These are phyloP conservation scores for Clavispora asparagi DNA, from an alignment of 805 yeast species.

Conservation along the genomic window DNA sequence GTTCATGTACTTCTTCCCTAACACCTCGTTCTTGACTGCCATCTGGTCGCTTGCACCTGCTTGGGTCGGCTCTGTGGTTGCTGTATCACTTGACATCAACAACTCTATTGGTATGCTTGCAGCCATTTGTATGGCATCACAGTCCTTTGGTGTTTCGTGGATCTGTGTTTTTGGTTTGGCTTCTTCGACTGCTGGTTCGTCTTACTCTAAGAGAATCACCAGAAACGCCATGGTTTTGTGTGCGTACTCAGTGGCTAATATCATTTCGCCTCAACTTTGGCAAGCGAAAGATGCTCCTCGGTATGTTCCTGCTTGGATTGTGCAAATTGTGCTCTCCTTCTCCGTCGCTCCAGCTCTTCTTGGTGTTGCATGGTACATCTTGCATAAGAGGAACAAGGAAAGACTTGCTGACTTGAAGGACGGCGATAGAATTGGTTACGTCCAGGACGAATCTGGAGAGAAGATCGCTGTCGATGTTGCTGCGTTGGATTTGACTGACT, in stretches of 20 bases:
- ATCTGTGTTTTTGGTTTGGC: slow-evolving; percentile 24
- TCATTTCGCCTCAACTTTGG: slow-evolving; percentile 57
- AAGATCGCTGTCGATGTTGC: slow-evolving; percentile 34
- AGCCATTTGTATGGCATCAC: slow-evolving; percentile 43
- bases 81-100: slow-evolving; percentile 40
- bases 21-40: slow-evolving; percentile 33
- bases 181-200: slow-evolving; percentile 33
- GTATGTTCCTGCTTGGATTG: slow-evolving; percentile 38
- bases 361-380: slow-evolving; percentile 39
- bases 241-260: slow-evolving; percentile 45
- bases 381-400: slow-evolving; percentile 39
- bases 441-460: slow-evolving; percentile 25
- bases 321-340: slow-evolving; percentile 51
- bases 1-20: slow-evolving; percentile 24
- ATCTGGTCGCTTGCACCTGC: slow-evolving; percentile 38
- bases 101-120: slow-evolving; percentile 40
- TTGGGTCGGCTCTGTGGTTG: slow-evolving; percentile 41
- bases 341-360: slow-evolving; percentile 41
- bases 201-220: slow-evolving; percentile 44
- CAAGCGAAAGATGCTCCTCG: slow-evolving; percentile 40
- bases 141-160: slow-evolving; percentile 40
- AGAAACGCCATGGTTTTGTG: slow-evolving; percentile 43
- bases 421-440: slow-evolving; percentile 22
- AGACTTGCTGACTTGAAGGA: slow-evolving; percentile 24
- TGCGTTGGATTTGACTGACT: slow-evolving; percentile 48